Evolutionary conservation across 2,329 filamentous ascomycete genomes (phyloP), one percentile per base, ranked within the genome.

Genomic region (Pezicula carpinea): DNA sequence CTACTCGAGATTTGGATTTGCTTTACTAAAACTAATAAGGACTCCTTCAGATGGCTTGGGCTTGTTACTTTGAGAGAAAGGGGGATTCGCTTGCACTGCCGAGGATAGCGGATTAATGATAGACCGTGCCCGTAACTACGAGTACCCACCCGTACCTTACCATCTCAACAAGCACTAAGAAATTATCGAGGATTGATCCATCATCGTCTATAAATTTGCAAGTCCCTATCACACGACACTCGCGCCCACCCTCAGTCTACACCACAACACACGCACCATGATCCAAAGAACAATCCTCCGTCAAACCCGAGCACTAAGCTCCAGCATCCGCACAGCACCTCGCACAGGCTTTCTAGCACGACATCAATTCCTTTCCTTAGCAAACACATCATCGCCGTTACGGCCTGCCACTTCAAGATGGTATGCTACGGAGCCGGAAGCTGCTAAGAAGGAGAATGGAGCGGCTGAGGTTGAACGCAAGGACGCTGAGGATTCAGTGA

Each of bases 261-360:
- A 44, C 36, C 22, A 51, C 34, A 48, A 49, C 32, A 47, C 35
- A 14, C 59, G 57, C 59, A 65, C 53, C 48, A 73, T 77, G 71
- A 68, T 77, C 52, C 73, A 75, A 64, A 71, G 72, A 65, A 68
- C 70, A 53, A 55, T 76, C 50, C 59, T 76, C 53, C 66, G 75
- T 51, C 71, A 73, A 56, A 73, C 68, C 52, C 66, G 68, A 59
- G 66, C 69, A 43, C 58, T 67, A 55, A 64, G 62, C 63, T 62
- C 68, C 46, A 55, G 64, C 44, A 58, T 61, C 50, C 51, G 56
- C 42, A 49, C 54, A 36, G 46, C 54, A 13, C 44, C 59, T 22
- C 49, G 55, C 26, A 54, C 34, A 29, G 3, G 8, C 15, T 58
- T 44, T 39, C 49, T 52, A 55, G 56, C 44, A 48, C 51, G 59